Evolutionary conservation across 441 rosid genomes (phyloP), one percentile per base, ranked within the genome.

Genomic region (Viola pubescens): DNA sequence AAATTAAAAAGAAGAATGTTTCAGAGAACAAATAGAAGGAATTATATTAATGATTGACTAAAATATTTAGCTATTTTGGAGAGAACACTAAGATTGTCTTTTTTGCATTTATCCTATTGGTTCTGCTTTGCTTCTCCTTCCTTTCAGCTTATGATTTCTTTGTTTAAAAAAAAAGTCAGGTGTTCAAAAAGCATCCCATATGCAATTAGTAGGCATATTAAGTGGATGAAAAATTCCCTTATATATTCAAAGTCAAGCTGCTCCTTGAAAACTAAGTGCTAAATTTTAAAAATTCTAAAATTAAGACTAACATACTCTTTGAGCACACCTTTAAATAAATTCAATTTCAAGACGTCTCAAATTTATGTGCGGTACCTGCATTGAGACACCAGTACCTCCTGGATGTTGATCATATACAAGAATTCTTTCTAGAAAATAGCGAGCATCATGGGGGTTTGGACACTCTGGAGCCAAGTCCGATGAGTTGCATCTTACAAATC

Each of bases 381-480:
- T 73, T 54, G 94, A 76, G 73, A 92, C 81, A 64, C 97, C 97
- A 54, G 96, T 86, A 69, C 96, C 98, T 69, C 97, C 96, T 39
- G 84, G 96, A 82, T 86, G 94, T 73, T 80, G 83, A 67, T 92
- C 98, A 62, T 92, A 89, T 58, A 92, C 66, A 48, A 89, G 89
- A 66, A 92, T 89, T 65, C 98, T 87, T 70, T 73, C 78, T 8
- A 88, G 85, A 59, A 60, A 81, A 74, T 71, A 84, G 41, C 87
- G 77, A 39, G 74, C 34, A 58, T 85, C 97, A 58, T 67, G 70
- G 11, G 85, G 88, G 68, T 84, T 78, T 42, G 91, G 81, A 75
- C 98, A 92, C 63, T 92, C 97, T n/a, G 98, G 89, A 71, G 97
- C 94, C 77, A 92, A 69, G 81, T 92, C 97, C 26, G 95, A 83